Base-by-base conservation (phyloP, 345 rosid genomes). In the Chamaenerion angustifolium region DNA sequence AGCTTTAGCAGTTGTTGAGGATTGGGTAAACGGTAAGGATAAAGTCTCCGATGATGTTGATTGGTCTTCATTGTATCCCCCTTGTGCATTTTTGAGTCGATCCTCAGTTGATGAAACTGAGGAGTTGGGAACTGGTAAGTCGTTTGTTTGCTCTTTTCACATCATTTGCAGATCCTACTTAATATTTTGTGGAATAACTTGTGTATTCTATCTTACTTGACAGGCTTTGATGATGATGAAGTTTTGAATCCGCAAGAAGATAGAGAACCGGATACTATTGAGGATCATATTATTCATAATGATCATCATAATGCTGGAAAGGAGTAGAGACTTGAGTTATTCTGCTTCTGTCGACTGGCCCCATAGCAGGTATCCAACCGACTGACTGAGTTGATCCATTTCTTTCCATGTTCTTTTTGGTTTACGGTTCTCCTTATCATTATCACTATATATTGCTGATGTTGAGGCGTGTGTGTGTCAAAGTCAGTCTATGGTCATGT, bases 151-250 rank as follows among this genome's bases (percentile, higher is more conserved):
- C 55, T 49, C 21, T 35, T 52, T 19, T 60, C 27, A 14, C 60
- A 46, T 59, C 15, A 17, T 25, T 48, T 31, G 40, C 25, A 21
- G 25, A 21, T 21, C 25, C 25, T 21, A 4, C 25, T 21, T 21
- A 21, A n/a, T n/a, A n/a, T n/a, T n/a, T 1, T 21, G 17, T 37
- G 14, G 23, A 16, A 8, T 31, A 47, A 45, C 56, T 43, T 55
- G 60, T 56, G 49, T 19, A 55, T 51, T 56, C 12, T 48, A 48
- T 49, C 21, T n/a, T 55, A 51, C 40, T 40, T 7, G 69, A 76
- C 81, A 92, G 96, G 89, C 15, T 92, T 92, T 19, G 72, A 74
- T 64, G 98, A 87, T 60, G 57, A 45, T 48, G 93, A 92, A 75
- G 80, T 92, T 63, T 82, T 84, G 65, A 63, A 59, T 42, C 59